phyloP scores from a whole-genome alignment of 371 early-diverging fungal genomes.

The Mortierella polycephala region DNA sequence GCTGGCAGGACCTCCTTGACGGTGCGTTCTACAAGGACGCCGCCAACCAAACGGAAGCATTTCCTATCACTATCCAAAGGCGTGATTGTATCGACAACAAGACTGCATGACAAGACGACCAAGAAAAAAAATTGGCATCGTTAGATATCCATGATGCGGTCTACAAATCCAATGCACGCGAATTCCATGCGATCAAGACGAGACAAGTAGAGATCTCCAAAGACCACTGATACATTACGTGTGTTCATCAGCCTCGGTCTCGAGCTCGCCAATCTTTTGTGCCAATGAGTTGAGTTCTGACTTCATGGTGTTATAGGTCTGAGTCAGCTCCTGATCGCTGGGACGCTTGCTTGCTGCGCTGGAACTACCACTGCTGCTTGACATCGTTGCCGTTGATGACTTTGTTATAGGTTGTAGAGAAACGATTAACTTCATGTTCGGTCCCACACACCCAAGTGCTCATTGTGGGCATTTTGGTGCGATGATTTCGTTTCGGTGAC shows the following conservation, averaged over 20 bases:
- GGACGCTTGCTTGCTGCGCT: conserved; percentile 57
- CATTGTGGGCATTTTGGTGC: no score
- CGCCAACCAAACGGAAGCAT: conserved; percentile 93
- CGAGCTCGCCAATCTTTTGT: conserved; percentile 93
- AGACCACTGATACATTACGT: conserved; percentile 61
- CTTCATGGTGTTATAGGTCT: conserved; percentile 84
- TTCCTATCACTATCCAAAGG: conserved; percentile 87
- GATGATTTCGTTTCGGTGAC: no score
- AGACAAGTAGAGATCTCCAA: no score
- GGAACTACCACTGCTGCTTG: conserved; percentile 42
- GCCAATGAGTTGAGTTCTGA: conserved; percentile 87
- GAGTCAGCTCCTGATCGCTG: conserved; percentile 73
- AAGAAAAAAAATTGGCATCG: background rate
- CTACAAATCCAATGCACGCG: background rate
- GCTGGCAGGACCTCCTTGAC: conserved; percentile 93
- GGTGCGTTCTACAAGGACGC: conserved; percentile 93
- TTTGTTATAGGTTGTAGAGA: conserved; percentile 1
- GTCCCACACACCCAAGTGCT: no score
- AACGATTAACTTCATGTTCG: no score
- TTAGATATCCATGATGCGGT: no score
- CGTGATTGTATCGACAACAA: conserved; percentile 92
- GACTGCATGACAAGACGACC: conserved; percentile 56
- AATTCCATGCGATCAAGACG: background rate
- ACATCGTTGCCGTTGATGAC: conserved; percentile 9
- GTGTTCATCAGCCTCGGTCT: conserved; percentile 95